Evolutionary conservation across 2,329 filamentous ascomycete species (phyloP).

Genomic region (Penicillium corylophilum): DNA sequence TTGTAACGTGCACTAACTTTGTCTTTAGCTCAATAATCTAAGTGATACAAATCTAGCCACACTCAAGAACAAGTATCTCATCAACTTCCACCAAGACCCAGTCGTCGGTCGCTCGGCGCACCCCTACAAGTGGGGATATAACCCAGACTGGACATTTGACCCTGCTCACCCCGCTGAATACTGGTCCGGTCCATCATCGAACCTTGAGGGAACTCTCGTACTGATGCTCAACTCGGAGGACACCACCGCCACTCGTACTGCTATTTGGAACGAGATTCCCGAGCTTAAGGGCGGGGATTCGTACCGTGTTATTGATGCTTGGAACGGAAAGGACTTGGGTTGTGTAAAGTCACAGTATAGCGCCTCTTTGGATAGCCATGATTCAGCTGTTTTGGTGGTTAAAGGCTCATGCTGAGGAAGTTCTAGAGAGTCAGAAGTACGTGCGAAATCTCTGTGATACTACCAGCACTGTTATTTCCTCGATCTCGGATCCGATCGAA

Average conservation of each 20-base stretch:
- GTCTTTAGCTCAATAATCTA: slow-evolving; percentile 36
- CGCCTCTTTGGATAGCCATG: slow-evolving; percentile 28
- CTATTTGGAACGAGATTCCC: slow-evolving; percentile 32
- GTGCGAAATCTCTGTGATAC: no score
- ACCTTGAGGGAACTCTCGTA: slow-evolving; percentile 29
- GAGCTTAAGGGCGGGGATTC: slow-evolving; percentile 21
- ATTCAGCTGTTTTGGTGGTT: slow-evolving; percentile 32
- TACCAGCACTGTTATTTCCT: no score
- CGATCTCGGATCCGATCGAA: no score
- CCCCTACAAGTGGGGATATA: slow-evolving; percentile 44
- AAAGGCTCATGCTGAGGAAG: slow-evolving; percentile 13
- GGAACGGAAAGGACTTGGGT: slow-evolving; percentile 31
- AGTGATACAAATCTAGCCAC: slow-evolving; percentile 39
- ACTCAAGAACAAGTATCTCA: slow-evolving; percentile 43
- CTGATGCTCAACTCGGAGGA: slow-evolving; percentile 35
- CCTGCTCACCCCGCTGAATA: slow-evolving; percentile 35
- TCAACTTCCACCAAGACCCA: slow-evolving; percentile 50
- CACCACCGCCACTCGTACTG: slow-evolving; percentile 21
- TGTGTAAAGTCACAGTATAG: slow-evolving; percentile 28
- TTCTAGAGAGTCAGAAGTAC: no score
- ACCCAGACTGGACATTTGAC: slow-evolving; percentile 36
- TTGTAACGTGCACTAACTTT: not conserved
- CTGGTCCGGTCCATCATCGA: slow-evolving; percentile 35
- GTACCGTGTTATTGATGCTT: slow-evolving; percentile 29
- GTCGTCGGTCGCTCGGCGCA: slow-evolving; percentile 43